Conservation (phyloP, 2,329 filamentous ascomycete species). For the Diaporthe eres region DNA sequence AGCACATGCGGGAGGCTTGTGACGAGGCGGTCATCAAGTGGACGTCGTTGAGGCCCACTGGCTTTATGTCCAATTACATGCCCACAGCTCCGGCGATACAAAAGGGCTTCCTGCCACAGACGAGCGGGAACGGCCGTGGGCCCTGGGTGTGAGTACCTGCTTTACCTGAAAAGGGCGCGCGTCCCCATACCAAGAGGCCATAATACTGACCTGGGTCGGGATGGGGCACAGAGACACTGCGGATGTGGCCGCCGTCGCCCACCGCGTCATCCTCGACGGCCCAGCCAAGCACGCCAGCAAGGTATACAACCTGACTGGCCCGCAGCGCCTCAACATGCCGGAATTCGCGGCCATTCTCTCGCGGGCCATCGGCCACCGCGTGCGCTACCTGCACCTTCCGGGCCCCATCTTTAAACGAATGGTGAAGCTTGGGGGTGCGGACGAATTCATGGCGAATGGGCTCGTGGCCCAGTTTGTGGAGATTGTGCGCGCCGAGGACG, state of each 20-base stretch:
- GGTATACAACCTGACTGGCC: constrained; percentile 19
- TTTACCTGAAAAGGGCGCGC: not conserved
- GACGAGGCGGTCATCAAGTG: constrained; percentile 10
- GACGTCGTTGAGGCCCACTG: constrained; percentile 10
- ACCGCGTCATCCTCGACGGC: constrained; percentile 31
- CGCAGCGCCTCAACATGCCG: constrained; percentile 28
- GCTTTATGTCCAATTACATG: constrained; percentile 30
- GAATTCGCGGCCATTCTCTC: constrained; percentile 19
- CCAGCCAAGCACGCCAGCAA: constrained; percentile 13
- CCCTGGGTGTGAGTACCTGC: constrained; percentile 28
- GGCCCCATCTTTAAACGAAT: not conserved
- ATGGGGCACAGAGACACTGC: constrained; percentile 14
- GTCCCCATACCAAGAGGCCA: not conserved
- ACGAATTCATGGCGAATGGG: constrained; percentile 25
- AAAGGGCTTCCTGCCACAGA: constrained; percentile 33
- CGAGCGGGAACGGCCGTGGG: constrained; percentile 7
- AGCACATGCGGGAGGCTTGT: constrained; percentile 23
- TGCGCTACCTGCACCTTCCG: constrained; percentile 31
- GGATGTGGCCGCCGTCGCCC: constrained; percentile 21
- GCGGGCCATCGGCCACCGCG: constrained; percentile 12
- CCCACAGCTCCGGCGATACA: not conserved
- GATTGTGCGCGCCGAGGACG: constrained; percentile 16
- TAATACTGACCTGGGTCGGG: not conserved
- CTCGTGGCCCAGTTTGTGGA: constrained; percentile 31
- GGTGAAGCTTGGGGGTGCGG: constrained; percentile 21